A percentile compares a stretch with the other conserved stretches of the same genome.
Evolutionary conservation across 192 early-diverging fungal genomes (phyloP).

Genomic region (Podila clonocystis): DNA sequence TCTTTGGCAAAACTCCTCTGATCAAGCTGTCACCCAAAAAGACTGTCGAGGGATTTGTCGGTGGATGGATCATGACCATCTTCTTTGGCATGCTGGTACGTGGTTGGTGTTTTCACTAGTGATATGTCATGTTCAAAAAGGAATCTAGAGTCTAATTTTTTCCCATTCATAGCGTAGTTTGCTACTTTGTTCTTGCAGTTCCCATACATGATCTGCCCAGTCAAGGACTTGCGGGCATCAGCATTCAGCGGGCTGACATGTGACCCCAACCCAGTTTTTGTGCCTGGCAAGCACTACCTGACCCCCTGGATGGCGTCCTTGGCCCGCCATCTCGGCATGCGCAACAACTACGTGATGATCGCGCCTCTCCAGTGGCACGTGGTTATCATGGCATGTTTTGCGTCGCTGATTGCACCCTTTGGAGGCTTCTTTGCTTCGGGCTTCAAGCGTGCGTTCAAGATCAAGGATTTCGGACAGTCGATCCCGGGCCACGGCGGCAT

Average conservation of each 20-base stretch:
- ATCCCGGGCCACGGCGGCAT: slow-evolving; percentile 99
- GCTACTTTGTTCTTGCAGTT: slow-evolving; percentile 60
- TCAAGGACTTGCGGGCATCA: slow-evolving; percentile 58
- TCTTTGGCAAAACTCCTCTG: slow-evolving; percentile 90
- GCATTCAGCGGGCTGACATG: slow-evolving; percentile 62
- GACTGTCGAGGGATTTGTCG: slow-evolving; percentile 97
- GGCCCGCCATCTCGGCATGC: slow-evolving; percentile 39
- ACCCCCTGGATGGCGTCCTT: slow-evolving; percentile 52
- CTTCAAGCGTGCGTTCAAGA: slow-evolving; percentile 96
- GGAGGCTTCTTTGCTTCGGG: slow-evolving; percentile 99
- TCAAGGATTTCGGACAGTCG: slow-evolving; percentile 96
- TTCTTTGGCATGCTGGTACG: slow-evolving; percentile 84
- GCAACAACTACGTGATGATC: slow-evolving; percentile 64
- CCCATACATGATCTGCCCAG: slow-evolving; percentile 70
- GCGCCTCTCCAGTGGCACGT: slow-evolving; percentile 90
- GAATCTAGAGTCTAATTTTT: neutral
- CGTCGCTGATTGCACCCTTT: slow-evolving; percentile 95
- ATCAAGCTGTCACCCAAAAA: slow-evolving; percentile 97
- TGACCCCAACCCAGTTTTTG: slow-evolving; percentile 67
- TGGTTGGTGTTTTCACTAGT: too few species aligned
- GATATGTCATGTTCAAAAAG: too few species aligned
- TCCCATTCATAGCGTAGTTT: slow-evolving; percentile 29
- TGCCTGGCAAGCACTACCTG: slow-evolving; percentile 47
- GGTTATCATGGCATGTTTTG: slow-evolving; percentile 88
- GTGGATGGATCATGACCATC: slow-evolving; percentile 86